Base-by-base conservation (phyloP, 768 basidiomycete genomes). In the Naematelia encephala region DNA sequence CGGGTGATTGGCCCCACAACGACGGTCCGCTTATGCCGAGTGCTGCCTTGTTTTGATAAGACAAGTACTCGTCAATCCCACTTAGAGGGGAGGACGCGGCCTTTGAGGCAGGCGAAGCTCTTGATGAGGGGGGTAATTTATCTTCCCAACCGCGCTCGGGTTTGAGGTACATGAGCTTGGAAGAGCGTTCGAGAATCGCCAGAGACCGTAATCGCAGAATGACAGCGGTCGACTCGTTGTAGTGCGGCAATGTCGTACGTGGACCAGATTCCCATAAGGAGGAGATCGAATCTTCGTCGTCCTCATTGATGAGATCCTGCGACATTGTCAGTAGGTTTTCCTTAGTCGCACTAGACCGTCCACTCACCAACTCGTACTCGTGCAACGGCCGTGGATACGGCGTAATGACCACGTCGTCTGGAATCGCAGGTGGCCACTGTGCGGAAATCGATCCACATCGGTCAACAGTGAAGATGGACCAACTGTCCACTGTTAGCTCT, bases 351-450 rank as follows among this genome's bases (percentile, higher is more conserved):
- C 26, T 21, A 13, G 54, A 12, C 45, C 10, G 10, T n/a, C 1
- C 13, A 68, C 70, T 56, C 27, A 69, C 70, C 29, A 73, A 54
- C 50, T 73, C 72, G 47, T 68, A 73, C 46, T 73, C 72, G 49
- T 65, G 50, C 48, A 73, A 29, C 13, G 72, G 72, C 21, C 59
- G 55, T 5, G 72, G 69, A 44, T 52, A 73, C 2, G 72, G 72
- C 10, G 72, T 73, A n/a, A 47, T 53, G 25, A 73, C 59, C 27
- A 57, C 51, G 1, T 65, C 60, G 29, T 73, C 72, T 1, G 63
- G 25, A 13, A 73, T 67, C 3, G 59, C 62, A 26, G 46, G 46
- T 3, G 69, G 69, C 63, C 65, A 69, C 48, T 68, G 64, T 2
- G 69, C 51, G 1, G 69, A 56, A 10, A 70, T 69, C 8, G 67